A percentile compares a stretch with the other conserved stretches of the same genome.
Evolutionary conservation across 139 green algal species (phyloP).

Genomic region (Closterium sp.): DNA sequence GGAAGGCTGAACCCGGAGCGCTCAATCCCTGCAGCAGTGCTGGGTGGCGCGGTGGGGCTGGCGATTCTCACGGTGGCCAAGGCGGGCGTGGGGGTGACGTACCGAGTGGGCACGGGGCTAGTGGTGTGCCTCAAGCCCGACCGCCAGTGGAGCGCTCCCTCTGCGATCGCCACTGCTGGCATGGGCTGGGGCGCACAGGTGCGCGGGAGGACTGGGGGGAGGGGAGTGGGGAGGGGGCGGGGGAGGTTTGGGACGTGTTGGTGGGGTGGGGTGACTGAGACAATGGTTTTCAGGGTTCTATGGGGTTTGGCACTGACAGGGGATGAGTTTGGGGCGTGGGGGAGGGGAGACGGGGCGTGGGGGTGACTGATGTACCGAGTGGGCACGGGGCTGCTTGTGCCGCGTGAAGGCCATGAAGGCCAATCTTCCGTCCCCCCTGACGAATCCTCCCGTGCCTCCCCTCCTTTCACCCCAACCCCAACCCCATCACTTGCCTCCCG

Average conservation of each 20-base stretch:
- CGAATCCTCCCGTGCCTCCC: background rate
- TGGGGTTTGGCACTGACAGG: no score
- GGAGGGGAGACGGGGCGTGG: background rate
- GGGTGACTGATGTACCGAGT: constrained; percentile 30
- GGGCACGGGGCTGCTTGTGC: constrained; percentile 13
- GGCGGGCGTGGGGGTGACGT: constrained; percentile 15
- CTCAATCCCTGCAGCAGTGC: constrained; percentile 18
- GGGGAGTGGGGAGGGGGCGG: background rate
- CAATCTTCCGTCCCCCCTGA: no score
- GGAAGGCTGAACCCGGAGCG: constrained; percentile 26
- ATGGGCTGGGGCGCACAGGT: constrained; percentile 37
- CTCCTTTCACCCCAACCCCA: no score
- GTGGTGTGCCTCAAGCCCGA: constrained; percentile 30
- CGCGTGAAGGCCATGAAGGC: no score
- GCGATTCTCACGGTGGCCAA: constrained; percentile 39
- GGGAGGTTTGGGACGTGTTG: background rate
- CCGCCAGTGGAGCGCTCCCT: constrained; percentile 22
- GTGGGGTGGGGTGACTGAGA: background rate
- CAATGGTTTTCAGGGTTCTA: background rate
- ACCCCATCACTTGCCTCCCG: background rate
- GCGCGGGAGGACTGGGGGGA: background rate
- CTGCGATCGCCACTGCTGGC: constrained; percentile 13
- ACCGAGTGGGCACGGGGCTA: constrained; percentile 33
- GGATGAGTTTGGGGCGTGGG: background rate
- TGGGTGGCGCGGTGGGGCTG: constrained; percentile 15